Evolutionary conservation across 1,284 basidiomycete species (phyloP), one percentile per base, ranked within the genome.

Genomic region (Marasmius sp.): DNA sequence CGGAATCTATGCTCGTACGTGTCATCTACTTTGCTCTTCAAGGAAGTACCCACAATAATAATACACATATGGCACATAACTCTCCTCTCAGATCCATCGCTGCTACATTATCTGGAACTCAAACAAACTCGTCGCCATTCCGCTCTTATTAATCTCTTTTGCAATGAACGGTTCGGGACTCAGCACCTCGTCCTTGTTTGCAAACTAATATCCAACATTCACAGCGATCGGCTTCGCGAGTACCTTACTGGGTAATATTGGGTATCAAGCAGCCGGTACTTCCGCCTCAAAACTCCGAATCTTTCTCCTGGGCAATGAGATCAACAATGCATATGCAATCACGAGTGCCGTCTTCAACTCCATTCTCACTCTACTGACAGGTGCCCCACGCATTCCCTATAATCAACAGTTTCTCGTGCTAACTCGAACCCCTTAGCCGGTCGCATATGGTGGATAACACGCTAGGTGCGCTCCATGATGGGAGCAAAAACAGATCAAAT

Each of bases 31-130:
- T 11, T 18, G 10, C 16, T 9, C 12, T 27, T 27, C 27, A 27
- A 27, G 27, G 27, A 27, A 2, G 27, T 27, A 27, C 27, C 27
- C 27, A 27, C 27, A 27, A 27, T 2, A 2, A 27, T 27, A 5
- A 27, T 5, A n/a, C n/a, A n/a, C n/a, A n/a, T n/a, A n/a, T 27
- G 2, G 27, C 18, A 45, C 27, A 33, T 34, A 3, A 22, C 18
- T 22, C 39, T 39, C 22, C 20, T 45, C 39, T 16, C 55, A 57
- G 55, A 57, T 57, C 39, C 55, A 57, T 45, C 55, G 55, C 12
- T 57, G 55, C 18, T 57, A 57, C 43, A n/a, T 43, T n/a, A 57
- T 57, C 39, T 57, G 55, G 55, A 43, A 27, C 39, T 45, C 16
- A 8, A 43, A 45, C 18, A 57, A 57, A 57, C 11, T 38, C 6